Base-by-base conservation (phyloP, 2,329 filamentous ascomycete genomes). In the Basipetospora sp. region DNA sequence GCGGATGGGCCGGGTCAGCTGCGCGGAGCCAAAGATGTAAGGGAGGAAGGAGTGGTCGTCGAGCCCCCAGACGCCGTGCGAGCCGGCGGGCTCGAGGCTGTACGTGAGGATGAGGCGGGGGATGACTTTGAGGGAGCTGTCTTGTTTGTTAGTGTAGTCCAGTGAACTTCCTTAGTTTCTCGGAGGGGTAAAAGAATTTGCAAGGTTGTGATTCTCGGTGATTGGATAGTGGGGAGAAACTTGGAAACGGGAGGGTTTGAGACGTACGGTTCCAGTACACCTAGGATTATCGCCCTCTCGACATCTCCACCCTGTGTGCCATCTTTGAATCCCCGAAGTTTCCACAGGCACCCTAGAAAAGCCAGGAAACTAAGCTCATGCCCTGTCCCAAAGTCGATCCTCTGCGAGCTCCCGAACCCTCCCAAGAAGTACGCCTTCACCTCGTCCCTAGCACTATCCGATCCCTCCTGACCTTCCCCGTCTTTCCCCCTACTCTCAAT, bases 11-110 rank as follows among this genome's bases (percentile, higher is more conserved):
- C 85, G 79, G 8, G 80, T 80, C 29, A 92, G 66, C 53, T 98
- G 90, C 0, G 90, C 87, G 2, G 87, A 94, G 22, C 90, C 90
- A 45, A 96, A 87, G 40, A 98, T 84, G 56, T 96, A 98, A 0
- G 90, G 82, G 18, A 90, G 58, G 55, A 98, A 96, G 8, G 77
- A 87, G 58, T 98, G 88, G 55, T 98, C 90, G 53, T 98, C 90
- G n/a, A 98, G 68, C 15, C 90, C 90, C 90, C 90, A 98, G 15
- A 98, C 90, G 3, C 90, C 90, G 53, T 96, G 90, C 1, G 88
- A 93, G 3, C 90, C 90, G 5, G 90, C 90, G 4, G 90, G 90
- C 53, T 98, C 90, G 15, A 98, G 72, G 1, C 79, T 94, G 55
- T 96, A 98, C 3, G 78, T 88, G 36, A 84, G 65, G 48, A 98